These are phyloP conservation scores for Paraglomus brasilianum DNA, from an alignment of 192 early-diverging fungal species.

Conservation along the genomic window DNA sequence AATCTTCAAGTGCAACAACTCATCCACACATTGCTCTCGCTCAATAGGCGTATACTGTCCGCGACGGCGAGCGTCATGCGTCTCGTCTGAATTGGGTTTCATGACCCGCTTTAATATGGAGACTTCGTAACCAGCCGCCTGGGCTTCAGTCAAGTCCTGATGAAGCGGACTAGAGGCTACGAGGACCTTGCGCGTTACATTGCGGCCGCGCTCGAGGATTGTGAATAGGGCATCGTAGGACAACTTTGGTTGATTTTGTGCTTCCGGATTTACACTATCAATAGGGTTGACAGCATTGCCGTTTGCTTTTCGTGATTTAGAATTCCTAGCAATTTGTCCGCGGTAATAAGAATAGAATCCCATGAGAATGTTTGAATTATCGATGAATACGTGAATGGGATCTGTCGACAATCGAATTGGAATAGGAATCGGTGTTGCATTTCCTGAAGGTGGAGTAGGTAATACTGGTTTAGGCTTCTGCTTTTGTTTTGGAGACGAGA, in stretches of 20 bases:
- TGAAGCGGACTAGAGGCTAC: constrained; percentile 45
- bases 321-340: background rate
- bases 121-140: constrained; percentile 38
- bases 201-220: constrained; percentile 35
- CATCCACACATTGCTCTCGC: constrained; percentile 49
- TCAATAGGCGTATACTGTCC: constrained; percentile 5
- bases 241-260: constrained; percentile 31
- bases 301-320: background rate
- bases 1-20: constrained; percentile 49
- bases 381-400: constrained; percentile 41
- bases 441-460: too few species aligned
- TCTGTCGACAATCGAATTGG: constrained; percentile 26
- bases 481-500: too few species aligned
- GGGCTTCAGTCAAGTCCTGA: constrained; percentile 40
- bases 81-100: background rate
- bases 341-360: constrained; percentile 40
- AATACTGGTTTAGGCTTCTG: too few species aligned
- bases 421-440: background rate
- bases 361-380: constrained; percentile 48
- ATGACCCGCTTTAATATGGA: constrained; percentile 40
- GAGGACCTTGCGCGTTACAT: constrained; percentile 35
- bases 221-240: constrained; percentile 39
- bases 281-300: background rate
- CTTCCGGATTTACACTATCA: background rate
- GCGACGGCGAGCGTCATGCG: background rate